A percentile compares a stretch with the other conserved stretches of the same genome.
phyloP scores from a whole-genome alignment of 305 asterid genomes.

The Striga hermonthica region DNA sequence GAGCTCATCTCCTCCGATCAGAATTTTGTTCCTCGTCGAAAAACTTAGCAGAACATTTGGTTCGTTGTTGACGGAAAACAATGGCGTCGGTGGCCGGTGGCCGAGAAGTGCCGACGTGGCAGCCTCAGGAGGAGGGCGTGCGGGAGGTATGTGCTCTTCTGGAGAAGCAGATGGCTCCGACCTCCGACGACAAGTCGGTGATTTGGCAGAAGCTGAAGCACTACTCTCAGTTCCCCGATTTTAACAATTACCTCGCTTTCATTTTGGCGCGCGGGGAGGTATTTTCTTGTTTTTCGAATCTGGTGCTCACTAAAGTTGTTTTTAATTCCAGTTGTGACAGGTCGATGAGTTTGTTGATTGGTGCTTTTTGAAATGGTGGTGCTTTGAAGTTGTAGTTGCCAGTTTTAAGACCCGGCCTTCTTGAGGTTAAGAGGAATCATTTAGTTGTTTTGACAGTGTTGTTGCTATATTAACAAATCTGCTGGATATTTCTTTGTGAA shows the following conservation, averaged over 20 bases:
- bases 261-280: conserved; percentile 86
- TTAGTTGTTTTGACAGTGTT: conserved; percentile 22
- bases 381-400: background rate
- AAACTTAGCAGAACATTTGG: too few relatives aligned
- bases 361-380: conserved; percentile 2
- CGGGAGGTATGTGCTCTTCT: conserved; percentile 88
- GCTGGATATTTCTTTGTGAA: too few relatives aligned
- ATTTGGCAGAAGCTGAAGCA: conserved; percentile 87
- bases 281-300: background rate
- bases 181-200: conserved; percentile 73
- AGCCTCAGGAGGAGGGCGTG: conserved; percentile 86
- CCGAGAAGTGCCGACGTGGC: conserved; percentile 55
- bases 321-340: conserved; percentile 6
- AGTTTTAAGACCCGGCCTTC: background rate
- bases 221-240: conserved; percentile 91
- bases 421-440: conserved; percentile 27
- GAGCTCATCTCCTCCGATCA: conserved; percentile 1
- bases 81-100: conserved; percentile 41
- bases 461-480: background rate
- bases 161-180: conserved; percentile 89
- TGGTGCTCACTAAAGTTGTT: conserved; percentile 6
- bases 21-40: background rate
- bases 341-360: conserved; percentile 17
- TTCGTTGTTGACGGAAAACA: conserved; percentile 22
- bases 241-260: conserved; percentile 89